Percentiles rank a stretch among this genome's conserved stretches.
Evolutionary conservation across 306 rosid genomes (phyloP).

Genomic region (Rosa multiflora): DNA sequence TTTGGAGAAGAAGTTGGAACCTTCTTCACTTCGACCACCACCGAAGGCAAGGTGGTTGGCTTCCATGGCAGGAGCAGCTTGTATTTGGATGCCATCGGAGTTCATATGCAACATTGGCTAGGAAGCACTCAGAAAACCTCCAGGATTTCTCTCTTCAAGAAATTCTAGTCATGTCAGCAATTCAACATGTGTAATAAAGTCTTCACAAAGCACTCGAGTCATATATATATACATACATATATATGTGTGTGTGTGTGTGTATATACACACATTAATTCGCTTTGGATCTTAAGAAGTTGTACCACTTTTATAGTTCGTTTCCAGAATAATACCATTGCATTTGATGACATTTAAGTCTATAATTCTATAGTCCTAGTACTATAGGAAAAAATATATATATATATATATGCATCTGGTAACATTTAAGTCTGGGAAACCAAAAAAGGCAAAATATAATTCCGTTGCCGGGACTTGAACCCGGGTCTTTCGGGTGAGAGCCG

Average conservation of each 20-base stretch:
- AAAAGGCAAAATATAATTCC: no score
- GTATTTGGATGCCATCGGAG: slow-evolving; percentile 89
- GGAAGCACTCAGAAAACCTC: slow-evolving; percentile 65
- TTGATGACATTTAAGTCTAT: no score
- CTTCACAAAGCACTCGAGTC: neutral
- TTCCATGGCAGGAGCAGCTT: slow-evolving; percentile 82
- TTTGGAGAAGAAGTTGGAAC: slow-evolving; percentile 81
- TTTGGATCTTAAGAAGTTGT: neutral
- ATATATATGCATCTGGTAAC: no score
- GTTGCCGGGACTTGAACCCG: no score
- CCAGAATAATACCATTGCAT: no score
- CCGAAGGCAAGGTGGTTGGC: slow-evolving; percentile 90
- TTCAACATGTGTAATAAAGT: no score
- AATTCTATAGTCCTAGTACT: no score
- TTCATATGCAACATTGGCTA: slow-evolving; percentile 96
- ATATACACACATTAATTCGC: neutral
- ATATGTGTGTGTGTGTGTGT: no score
- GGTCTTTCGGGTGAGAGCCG: no score
- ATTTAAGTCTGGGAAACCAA: no score
- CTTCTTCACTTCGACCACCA: slow-evolving; percentile 83
- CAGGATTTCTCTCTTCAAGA: slow-evolving; percentile 60
- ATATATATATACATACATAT: no score
- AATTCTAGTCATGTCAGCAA: slow-evolving; percentile 35
- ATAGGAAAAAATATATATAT: no score
- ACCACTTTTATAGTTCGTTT: neutral